Evolutionary conservation across 2,329 filamentous ascomycete genomes (phyloP).

Genomic region (Ophiostoma montium): DNA sequence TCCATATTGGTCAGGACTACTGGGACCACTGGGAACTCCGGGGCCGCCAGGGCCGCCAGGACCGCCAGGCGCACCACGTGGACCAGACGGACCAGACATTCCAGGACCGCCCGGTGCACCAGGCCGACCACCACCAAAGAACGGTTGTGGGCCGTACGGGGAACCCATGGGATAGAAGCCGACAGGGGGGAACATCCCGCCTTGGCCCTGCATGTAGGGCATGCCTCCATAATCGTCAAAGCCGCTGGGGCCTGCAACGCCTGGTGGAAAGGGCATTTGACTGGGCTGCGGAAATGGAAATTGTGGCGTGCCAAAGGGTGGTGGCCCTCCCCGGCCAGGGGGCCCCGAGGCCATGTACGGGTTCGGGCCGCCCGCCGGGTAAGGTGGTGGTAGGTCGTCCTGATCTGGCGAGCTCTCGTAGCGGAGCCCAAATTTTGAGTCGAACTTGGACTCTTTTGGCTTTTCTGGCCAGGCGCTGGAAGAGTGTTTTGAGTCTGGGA

Average conservation of each 20-base stretch:
- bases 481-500: neutral
- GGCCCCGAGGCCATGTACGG: neutral
- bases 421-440: neutral
- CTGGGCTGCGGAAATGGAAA: neutral
- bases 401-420: neutral
- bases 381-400: slow-evolving; percentile 7
- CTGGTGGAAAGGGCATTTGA: neutral
- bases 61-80: neutral
- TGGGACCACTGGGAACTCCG: neutral
- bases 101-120: neutral
- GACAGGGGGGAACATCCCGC: slow-evolving; percentile 3
- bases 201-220: slow-evolving; percentile 2
- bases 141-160: slow-evolving; percentile 1
- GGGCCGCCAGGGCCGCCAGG: neutral
- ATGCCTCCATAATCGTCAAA: slow-evolving; percentile 4
- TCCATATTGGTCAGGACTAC: neutral
- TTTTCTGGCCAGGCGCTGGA: neutral
- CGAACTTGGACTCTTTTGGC: neutral
- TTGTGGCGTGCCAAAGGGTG: neutral
- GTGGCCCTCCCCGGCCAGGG: neutral
- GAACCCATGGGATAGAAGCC: slow-evolving; percentile 7
- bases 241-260: neutral
- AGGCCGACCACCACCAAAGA: neutral
- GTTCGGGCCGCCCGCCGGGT: slow-evolving; percentile 3
- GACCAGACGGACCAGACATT: no score